These are phyloP conservation scores for Exutisphaerella laricina DNA, from an alignment of 2,329 filamentous ascomycete genomes.

Conservation along the genomic window DNA sequence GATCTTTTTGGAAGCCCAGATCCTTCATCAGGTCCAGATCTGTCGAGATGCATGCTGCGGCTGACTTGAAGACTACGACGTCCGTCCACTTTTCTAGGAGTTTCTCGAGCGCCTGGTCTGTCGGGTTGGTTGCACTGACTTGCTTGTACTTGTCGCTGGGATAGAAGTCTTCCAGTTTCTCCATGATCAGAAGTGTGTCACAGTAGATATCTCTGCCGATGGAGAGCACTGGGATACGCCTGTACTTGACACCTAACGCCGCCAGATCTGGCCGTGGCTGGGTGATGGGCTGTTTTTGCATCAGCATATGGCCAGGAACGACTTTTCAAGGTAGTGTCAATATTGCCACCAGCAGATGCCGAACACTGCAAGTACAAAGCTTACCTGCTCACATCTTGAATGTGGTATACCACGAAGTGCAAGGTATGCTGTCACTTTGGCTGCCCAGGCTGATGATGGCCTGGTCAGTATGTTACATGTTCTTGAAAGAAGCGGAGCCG, in stretches of 20 bases:
- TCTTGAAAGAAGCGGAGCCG: too few relatives aligned
- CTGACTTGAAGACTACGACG: constrained; percentile 46
- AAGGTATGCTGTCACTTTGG: constrained; percentile 62
- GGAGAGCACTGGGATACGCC: constrained; percentile 62
- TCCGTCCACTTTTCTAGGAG: constrained; percentile 46
- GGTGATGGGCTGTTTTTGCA: constrained; percentile 10
- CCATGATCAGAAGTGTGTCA: constrained; percentile 63
- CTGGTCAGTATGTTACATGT: too few relatives aligned
- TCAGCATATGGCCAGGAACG: too few relatives aligned
- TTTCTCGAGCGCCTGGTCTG: constrained; percentile 25
- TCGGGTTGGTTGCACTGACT: constrained; percentile 24
- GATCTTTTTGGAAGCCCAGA: constrained; percentile 55
- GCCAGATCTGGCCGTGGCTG: constrained; percentile 6
- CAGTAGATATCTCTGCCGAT: constrained; percentile 63
- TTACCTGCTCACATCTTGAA: constrained; percentile 59
- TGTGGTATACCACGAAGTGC: constrained; percentile 59
- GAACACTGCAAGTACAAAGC: too few relatives aligned
- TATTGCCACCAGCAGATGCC: too few relatives aligned
- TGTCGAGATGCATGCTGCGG: constrained; percentile 51
- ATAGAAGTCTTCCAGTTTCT: constrained; percentile 56
- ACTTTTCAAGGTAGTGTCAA: too few relatives aligned
- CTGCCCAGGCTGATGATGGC: constrained; percentile 62
- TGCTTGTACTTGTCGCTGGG: constrained; percentile 30
- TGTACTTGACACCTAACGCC: constrained; percentile 55
- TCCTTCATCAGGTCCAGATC: constrained; percentile 52